Evolutionary conservation across 768 basidiomycete genomes (phyloP), one percentile per base, ranked within the genome.

Genomic region (Macrocybe gigantea): DNA sequence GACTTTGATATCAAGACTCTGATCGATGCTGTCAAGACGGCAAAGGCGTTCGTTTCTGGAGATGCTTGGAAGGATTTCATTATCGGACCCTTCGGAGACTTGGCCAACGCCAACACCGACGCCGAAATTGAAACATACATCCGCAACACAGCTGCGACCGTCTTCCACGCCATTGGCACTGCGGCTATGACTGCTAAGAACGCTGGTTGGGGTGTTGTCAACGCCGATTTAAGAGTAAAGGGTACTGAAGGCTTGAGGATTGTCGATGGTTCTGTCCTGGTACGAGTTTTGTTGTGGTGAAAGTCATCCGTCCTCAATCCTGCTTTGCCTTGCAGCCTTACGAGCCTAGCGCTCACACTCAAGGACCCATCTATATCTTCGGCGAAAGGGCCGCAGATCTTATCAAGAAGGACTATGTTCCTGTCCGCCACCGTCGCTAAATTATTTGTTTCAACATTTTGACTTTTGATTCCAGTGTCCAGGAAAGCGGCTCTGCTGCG

Each of bases 231-330:
- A 5, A 51, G 44, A 13, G 63, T 69, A 6, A 65, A 67, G 46
- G 65, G 65, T 6, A 54, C 58, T 3, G n/a, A 33, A 6, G 65
- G 60, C 30, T 44, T 68, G 41, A 50, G 67, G 7, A 53, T 68
- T 33, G 60, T 69, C 11, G 65, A 67, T 53, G 63, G 60, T 3
- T 62, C 62, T 5, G 57, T 65, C 14, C 36, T 61, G 12, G 60
- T 59, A 40, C 36, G 58, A 47, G 14, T 30, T 13, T 7, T 11
- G 31, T 15, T 33, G 7, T n/a, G n/a, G 8, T n/a, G n/a, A 9
- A 4, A 7, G 35, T 30, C 6, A 34, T n/a, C 29, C 5, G 39
- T 38, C 29, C 32, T 14, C 6, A 10, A 11, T n/a, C n/a, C 41
- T 44, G 32, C 13, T 12, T 39, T 43, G 36, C 9, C 30, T 9